These are phyloP conservation scores for Dimocarpus longan DNA, from an alignment of 345 rosid species.

Conservation along the genomic window DNA sequence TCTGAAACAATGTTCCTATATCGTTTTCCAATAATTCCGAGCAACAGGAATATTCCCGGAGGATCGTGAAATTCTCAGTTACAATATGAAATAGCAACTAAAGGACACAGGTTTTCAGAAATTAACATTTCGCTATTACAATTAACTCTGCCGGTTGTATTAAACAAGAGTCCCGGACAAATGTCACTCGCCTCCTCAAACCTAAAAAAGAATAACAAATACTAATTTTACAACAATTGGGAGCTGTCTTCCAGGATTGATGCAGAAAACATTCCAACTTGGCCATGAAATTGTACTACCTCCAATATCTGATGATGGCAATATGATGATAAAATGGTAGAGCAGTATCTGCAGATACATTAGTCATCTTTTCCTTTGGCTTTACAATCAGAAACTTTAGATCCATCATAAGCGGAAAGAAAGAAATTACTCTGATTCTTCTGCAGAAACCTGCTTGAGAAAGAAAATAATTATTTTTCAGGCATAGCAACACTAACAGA, in stretches of 20 bases:
- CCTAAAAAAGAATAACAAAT: conserved; percentile 25
- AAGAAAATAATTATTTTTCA: background rate
- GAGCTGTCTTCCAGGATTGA: conserved; percentile 19
- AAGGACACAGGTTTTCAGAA: background rate
- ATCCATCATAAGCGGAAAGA: conserved; percentile 69
- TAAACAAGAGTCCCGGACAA: background rate
- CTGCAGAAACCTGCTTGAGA: conserved; percentile 71
- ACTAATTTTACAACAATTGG: conserved; percentile 36
- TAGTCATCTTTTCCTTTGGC: conserved; percentile 79
- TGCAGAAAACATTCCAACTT: conserved; percentile 6
- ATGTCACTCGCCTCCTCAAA: conserved; percentile 1
- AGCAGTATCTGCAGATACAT: conserved; percentile 11
- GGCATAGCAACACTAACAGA: background rate
- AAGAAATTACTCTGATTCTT: conserved; percentile 84
- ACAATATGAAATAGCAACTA: background rate
- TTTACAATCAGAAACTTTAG: conserved; percentile 57
- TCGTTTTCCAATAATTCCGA: background rate
- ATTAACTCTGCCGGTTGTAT: conserved; percentile 4
- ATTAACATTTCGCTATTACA: background rate
- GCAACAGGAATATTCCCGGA: background rate
- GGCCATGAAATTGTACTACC: conserved; percentile 6
- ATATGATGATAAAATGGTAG: background rate
- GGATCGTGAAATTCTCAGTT: background rate
- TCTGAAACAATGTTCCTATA: background rate
- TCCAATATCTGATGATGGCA: conserved; percentile 9